Evolutionary conservation across 129 eudicot genomes (phyloP), one percentile per base, ranked within the genome.

Genomic region (Silybum marianum): DNA sequence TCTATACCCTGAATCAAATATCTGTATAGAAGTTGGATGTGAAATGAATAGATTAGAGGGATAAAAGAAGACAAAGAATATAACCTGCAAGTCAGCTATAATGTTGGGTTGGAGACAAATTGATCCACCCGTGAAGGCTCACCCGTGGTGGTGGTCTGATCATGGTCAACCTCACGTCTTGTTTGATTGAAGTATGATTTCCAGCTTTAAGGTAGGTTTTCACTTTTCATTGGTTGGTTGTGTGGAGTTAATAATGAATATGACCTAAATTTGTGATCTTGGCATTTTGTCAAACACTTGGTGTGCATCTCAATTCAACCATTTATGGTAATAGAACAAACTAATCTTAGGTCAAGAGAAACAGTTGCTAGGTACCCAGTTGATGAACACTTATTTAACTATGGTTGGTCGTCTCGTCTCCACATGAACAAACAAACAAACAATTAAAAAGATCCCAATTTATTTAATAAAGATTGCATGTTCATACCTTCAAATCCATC

Each of bases 61-160:
- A 75, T 81, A 28, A 67, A 74, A 75, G 30, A 82, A 24, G 81
- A 82, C 13, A 67, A 46, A 25, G 60, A 81, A 74, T 30, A 66
- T 44, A 54, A 66, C 69, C 72, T 72, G 76, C 73, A 58, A 69
- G 77, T 70, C 77, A 69, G 69, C 76, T 66, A 44, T 63, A 60
- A 73, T 40, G 75, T 73, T 80, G 79, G 78, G 46, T 23, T 39
- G 79, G 74, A 42, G 68, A 65, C 74, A 73, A 38, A 63, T 73
- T 60, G 54, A 44, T 65, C 36, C 80, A 74, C 80, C 75, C 84
- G 84, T 74, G 80, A 81, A 74, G 79, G 69, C 24, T 36, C 6
- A 67, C 65, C 81, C 26, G 78, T 80, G 84, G 73, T 80, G 84
- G 73, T 58, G 38, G 3, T 36, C 72, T 80, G 72, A 80, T 80